Evolutionary conservation across 2,329 filamentous ascomycete genomes (phyloP), one percentile per base, ranked within the genome.

Genomic region (Apiospora kogelbergensis): DNA sequence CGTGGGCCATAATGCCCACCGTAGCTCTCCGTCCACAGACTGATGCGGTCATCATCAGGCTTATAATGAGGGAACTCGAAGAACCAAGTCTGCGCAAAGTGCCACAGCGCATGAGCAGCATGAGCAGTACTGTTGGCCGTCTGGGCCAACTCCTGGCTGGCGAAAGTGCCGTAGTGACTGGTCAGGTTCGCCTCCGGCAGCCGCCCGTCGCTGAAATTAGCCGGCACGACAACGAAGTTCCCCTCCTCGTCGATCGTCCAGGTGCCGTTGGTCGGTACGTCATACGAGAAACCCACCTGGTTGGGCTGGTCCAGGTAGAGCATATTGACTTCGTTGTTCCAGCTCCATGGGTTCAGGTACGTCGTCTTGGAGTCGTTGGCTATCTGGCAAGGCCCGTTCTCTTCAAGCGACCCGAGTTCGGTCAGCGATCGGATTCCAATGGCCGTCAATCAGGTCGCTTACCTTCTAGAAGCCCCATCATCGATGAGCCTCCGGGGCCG

Each of bases 241-340:
- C 48, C 68, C 10, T 24, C 76, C 57, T 78, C 78, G 26, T 81
- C 73, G 40, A 85, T 79, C 70, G 85, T 80, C 44, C 87, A 76
- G 2, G 87, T 86, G 22, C 84, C 80, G 72, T 90, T 90, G n/a
- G 84, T 86, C 13, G 82, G 76, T 10, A 83, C 83, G 74, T 92
- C 91, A 73, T 86, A 88, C 1, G 88, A 90, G 70, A 89, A 87
- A 46, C 86, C 86, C 11, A 90, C 84, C 76, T 91, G 88, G 65
- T 88, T 87, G 10, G 88, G 88, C 77, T 85, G 83, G 75, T 85
- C 82, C 67, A 84, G 79, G 70, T 81, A 84, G n/a, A 85, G 74
- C 75, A 89, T 80, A 73, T 89, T 89, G 41, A 85, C 86, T 69
- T 81, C 83, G 67, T 84, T 82, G 74, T 89, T 87, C 87, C 87